Conservation (phyloP, 2,329 filamentous ascomycete species). For the Arachnopeziza araneosa region DNA sequence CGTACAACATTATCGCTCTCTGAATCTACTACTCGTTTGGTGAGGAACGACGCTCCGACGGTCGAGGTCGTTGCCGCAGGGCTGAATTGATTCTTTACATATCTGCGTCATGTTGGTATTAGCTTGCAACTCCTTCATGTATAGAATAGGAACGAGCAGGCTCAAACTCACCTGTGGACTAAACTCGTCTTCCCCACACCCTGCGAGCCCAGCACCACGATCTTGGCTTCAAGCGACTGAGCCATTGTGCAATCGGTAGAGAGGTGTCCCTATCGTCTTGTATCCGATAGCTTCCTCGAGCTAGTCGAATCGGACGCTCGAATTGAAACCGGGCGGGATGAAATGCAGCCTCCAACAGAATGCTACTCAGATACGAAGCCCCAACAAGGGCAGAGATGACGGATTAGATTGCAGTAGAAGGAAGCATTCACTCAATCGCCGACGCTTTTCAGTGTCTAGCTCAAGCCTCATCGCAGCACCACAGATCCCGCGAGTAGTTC, state of each 20-base stretch:
- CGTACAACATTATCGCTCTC: constrained; percentile 82
- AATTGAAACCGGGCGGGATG: too few species aligned
- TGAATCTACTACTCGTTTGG: constrained; percentile 73
- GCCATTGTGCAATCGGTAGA: constrained; percentile 20
- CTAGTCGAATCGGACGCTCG: too few species aligned
- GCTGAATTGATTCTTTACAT: constrained; percentile 35
- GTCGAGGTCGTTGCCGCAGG: constrained; percentile 46
- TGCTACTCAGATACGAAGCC: too few species aligned
- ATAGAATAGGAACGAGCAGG: background rate
- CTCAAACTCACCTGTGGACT: constrained; percentile 56
- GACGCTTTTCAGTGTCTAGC: background rate
- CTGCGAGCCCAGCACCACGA: constrained; percentile 75
- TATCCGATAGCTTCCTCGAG: background rate
- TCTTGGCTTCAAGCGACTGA: constrained; percentile 71
- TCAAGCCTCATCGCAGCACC: background rate
- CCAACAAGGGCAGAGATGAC: background rate
- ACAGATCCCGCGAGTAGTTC: background rate
- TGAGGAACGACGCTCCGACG: constrained; percentile 75
- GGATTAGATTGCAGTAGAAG: background rate
- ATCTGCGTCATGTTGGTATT: constrained; percentile 40
- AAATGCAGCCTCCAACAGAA: too few species aligned
- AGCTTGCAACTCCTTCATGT: too few species aligned
- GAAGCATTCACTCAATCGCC: background rate
- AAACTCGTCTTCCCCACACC: constrained; percentile 76
- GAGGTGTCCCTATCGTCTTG: background rate